Evolutionary conservation across 2,329 filamentous ascomycete species (phyloP).

Genomic region (Ceratocystis huliohia): DNA sequence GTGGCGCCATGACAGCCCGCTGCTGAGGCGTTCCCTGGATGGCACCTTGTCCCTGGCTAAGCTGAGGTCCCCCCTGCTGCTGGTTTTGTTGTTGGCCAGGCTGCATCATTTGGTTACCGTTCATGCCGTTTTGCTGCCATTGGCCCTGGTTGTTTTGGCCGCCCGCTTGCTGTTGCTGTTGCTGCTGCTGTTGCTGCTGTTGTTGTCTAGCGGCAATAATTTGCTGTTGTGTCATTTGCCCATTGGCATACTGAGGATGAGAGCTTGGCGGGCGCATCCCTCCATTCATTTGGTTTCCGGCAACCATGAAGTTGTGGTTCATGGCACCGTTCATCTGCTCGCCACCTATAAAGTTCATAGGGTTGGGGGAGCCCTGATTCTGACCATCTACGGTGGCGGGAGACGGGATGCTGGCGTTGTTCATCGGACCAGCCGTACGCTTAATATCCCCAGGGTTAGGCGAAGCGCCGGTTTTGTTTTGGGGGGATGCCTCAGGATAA

Average conservation of each 20-base stretch:
- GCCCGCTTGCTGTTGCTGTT: slow-evolving; percentile 29
- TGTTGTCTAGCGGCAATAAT: slow-evolving; percentile 42
- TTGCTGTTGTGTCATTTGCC: slow-evolving; percentile 48
- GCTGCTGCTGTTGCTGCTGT: slow-evolving; percentile 24
- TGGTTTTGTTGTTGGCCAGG: slow-evolving; percentile 29
- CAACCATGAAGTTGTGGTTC: slow-evolving; percentile 46
- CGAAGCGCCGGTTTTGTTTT: slow-evolving; percentile 55
- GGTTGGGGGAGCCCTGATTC: slow-evolving; percentile 53
- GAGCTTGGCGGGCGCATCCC: slow-evolving; percentile 58
- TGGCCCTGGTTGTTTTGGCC: slow-evolving; percentile 27
- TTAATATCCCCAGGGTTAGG: slow-evolving; percentile 71
- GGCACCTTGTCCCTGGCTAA: slow-evolving; percentile 31
- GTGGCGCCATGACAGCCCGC: slow-evolving; percentile 51
- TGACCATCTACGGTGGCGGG: slow-evolving; percentile 54
- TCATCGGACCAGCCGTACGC: slow-evolving; percentile 62
- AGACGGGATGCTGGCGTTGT: slow-evolving; percentile 54
- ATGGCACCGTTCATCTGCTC: slow-evolving; percentile 46
- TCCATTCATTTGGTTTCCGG: slow-evolving; percentile 41
- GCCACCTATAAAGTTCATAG: slow-evolving; percentile 47
- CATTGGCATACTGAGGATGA: slow-evolving; percentile 46
- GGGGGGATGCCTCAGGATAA: slow-evolving; percentile 59
- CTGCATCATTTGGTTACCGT: slow-evolving; percentile 31
- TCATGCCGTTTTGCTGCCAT: slow-evolving; percentile 34
- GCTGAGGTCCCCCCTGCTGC: slow-evolving; percentile 25
- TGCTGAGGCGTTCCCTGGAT: slow-evolving; percentile 62